Percentiles rank a stretch among this genome's conserved stretches.
Evolutionary conservation across 2,329 filamentous ascomycete species (phyloP).

Genomic region (Penicillium capsulatum): DNA sequence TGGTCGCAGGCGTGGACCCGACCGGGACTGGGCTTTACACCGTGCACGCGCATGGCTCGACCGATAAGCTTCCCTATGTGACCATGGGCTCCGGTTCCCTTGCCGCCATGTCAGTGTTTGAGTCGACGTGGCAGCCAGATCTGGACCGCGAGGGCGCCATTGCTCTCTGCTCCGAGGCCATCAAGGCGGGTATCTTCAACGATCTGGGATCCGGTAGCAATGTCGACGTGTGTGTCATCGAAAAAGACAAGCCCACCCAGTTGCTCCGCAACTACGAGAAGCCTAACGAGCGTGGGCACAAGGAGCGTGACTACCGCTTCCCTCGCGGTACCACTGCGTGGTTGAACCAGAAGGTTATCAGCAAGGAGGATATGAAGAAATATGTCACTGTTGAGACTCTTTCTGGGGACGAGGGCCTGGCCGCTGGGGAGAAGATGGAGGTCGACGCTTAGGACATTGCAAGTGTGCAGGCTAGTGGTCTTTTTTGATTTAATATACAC

Average conservation of each 20-base stretch:
- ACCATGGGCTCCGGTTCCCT: constrained; percentile 97
- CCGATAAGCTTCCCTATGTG: constrained; percentile 97
- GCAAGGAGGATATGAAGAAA: constrained; percentile 86
- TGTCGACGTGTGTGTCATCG: constrained; percentile 94
- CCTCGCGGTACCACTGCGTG: constrained; percentile 88
- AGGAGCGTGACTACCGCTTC: constrained; percentile 92
- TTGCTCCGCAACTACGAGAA: constrained; percentile 88
- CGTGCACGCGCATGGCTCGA: constrained; percentile 95
- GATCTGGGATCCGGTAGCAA: constrained; percentile 96
- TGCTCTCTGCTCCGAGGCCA: constrained; percentile 76
- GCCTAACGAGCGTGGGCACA: constrained; percentile 85
- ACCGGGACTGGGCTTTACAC: constrained; percentile 95
- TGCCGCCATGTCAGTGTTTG: constrained; percentile 96
- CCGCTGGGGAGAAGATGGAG: constrained; percentile 61
- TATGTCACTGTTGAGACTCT: constrained; percentile 90
- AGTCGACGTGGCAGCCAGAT: constrained; percentile 84
- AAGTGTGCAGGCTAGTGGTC: constrained; percentile 10
- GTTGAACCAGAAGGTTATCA: constrained; percentile 93
- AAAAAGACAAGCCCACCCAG: constrained; percentile 81
- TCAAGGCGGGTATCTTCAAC: constrained; percentile 97
- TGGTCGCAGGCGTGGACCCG: constrained; percentile 93
- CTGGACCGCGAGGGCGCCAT: constrained; percentile 77
- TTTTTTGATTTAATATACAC: constrained; percentile 18
- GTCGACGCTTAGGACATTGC: constrained; percentile 48
- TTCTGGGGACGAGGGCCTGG: constrained; percentile 60